Base-by-base conservation (phyloP, 2,329 filamentous ascomycete genomes). In the Colletotrichum sp. region DNA sequence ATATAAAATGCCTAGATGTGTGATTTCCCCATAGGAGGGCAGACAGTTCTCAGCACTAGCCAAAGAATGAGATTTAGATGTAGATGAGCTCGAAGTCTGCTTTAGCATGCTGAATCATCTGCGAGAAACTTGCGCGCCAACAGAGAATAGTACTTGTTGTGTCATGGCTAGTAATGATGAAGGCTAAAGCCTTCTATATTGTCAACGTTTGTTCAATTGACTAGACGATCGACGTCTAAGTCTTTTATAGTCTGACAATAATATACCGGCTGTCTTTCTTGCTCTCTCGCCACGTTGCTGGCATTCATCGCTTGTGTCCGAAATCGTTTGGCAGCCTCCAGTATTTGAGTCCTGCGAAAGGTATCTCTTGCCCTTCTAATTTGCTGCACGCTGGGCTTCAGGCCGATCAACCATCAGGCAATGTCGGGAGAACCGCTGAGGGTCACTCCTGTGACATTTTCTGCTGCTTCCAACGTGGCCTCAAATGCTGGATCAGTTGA, bases 1-100 rank as follows among this genome's bases (percentile, higher is more conserved):
- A 70, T 84, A 86, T 0, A 82, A 82, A 3, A 85, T 68, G 15
- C 13, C 67, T 0, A 78, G 55, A 2, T 65, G 52, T 1, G 77
- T 78, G 15, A 86, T 80, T n/a, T 69, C 62, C 6, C 13, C 0
- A 12, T 71, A 36, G 1, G 49, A 67, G 6, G 75, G 68, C 8
- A n/a, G 8, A 8, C 62, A 68, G 4, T 12, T 28, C 18, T 63
- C 52, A 0, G 57, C 21, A 1, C 71, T 8, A 0, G 84, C 84
- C 0, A 62, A 16, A 3, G 55, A 10, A 7, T 74, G 59, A 6
- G 15, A 18, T 6, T 28, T 34, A 34, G 24, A 16, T 63, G 55
- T 3, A 77, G 76, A 5, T 28, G 16, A 13, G 55, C 9, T 10
- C 66, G 66, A 13, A 78, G 70, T n/a, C 24, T 63, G 7, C 6